Percentiles rank a stretch among this genome's conserved stretches.
Evolutionary conservation across 1,139 yeast species (phyloP).

Genomic region (Barnettozyma hawaiiensis): DNA sequence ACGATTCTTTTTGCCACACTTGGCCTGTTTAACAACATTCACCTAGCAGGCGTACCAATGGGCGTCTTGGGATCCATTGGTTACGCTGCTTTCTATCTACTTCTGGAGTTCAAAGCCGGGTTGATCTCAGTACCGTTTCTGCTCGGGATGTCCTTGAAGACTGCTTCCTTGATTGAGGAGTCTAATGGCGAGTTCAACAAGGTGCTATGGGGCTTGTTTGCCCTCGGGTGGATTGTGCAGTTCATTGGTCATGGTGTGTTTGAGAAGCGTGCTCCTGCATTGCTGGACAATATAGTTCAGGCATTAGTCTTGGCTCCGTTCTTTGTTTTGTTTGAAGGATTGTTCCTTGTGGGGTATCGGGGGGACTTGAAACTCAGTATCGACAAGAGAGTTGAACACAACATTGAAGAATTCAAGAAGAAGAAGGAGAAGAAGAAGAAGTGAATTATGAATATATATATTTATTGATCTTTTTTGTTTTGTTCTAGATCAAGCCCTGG

Average conservation of each 20-base stretch:
- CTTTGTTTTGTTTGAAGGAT: constrained; percentile 74
- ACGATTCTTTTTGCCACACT: constrained; percentile 56
- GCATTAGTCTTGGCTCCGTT: constrained; percentile 89
- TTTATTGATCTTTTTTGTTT: background rate
- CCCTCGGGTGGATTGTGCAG: constrained; percentile 73
- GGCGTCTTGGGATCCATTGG: constrained; percentile 30
- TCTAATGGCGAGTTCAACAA: constrained; percentile 31
- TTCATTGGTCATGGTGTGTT: constrained; percentile 83
- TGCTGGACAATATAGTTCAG: constrained; percentile 74
- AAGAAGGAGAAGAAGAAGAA: constrained; percentile 2
- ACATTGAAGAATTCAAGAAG: constrained; percentile 17
- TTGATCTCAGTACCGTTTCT: constrained; percentile 35
- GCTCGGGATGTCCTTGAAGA: constrained; percentile 19
- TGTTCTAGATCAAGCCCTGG: constrained; percentile 8
- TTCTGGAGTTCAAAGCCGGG: constrained; percentile 39
- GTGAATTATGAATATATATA: background rate
- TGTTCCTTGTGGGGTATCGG: constrained; percentile 61
- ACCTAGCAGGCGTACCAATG: constrained; percentile 3
- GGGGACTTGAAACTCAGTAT: constrained; percentile 48
- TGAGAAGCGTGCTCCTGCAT: constrained; percentile 83
- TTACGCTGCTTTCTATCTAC: constrained; percentile 39
- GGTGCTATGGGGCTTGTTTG: constrained; percentile 34
- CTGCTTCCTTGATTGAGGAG: constrained; percentile 7
- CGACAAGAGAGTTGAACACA: constrained; percentile 42
- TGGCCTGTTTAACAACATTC: constrained; percentile 28